Conservation (phyloP, 2,329 filamentous ascomycete genomes). For the Chaetomium sp. region DNA sequence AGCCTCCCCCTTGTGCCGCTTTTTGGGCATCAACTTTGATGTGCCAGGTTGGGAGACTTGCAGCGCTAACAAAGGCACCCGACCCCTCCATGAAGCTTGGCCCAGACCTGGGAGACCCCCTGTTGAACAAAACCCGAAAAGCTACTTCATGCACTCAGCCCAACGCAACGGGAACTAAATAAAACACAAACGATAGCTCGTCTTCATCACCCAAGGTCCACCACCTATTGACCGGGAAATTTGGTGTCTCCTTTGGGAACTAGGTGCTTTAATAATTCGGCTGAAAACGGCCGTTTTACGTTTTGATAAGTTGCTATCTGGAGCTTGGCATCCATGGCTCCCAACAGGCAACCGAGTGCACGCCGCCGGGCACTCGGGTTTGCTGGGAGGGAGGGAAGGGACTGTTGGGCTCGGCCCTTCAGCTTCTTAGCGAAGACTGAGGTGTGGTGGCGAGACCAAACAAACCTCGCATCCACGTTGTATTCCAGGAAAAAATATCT, state of each 20-base stretch:
- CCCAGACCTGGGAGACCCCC: constrained; percentile 21
- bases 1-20: constrained; percentile 17
- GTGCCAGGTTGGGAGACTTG: constrained; percentile 12
- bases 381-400: not conserved
- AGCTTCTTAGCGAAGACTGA: constrained; percentile 6
- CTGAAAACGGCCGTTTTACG: not conserved
- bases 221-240: constrained; percentile 26
- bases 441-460: not conserved
- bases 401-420: constrained; percentile 13
- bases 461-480: constrained; percentile 13
- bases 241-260: constrained; percentile 1
- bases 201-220: constrained; percentile 32
- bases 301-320: not conserved
- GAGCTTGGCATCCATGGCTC: not conserved
- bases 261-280: not conserved
- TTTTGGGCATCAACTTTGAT: constrained; percentile 16
- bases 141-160: constrained; percentile 31
- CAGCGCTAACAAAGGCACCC: constrained; percentile 20
- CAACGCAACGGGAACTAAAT: constrained; percentile 39
- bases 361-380: not conserved
- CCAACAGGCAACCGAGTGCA: not conserved
- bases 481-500: constrained; percentile 30
- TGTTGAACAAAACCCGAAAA: constrained; percentile 25
- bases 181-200: constrained; percentile 22
- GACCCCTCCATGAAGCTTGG: not conserved